Conservation (phyloP, 768 basidiomycete genomes). For the Tulasnella sp. region DNA sequence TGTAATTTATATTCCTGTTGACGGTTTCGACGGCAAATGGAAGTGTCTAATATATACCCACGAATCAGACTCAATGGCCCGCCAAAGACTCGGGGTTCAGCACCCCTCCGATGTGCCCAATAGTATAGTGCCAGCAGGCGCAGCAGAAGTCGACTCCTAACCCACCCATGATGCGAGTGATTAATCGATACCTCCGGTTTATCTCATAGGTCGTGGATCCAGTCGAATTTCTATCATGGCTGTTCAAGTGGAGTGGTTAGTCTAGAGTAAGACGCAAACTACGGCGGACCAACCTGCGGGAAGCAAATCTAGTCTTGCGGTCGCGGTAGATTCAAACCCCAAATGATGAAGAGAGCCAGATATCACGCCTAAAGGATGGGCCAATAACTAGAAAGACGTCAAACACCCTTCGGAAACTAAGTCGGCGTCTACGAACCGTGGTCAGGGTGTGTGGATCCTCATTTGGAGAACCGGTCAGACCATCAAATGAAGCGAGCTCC, state of each 20-base stretch:
- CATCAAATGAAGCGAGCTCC: background rate
- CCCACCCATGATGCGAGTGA: background rate
- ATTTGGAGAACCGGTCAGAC: background rate
- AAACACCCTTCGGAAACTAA: background rate
- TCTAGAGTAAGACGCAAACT: background rate
- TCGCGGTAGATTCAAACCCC: background rate
- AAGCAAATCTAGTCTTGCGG: background rate
- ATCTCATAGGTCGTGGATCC: background rate
- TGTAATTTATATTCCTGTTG: background rate
- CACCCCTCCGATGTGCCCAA: background rate
- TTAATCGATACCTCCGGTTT: background rate
- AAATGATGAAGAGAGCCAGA: background rate
- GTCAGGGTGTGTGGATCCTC: background rate
- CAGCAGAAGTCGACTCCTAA: background rate
- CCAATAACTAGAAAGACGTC: background rate
- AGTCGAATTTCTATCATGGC: slow-evolving; percentile 4
- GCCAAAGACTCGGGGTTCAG: background rate
- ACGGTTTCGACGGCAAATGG: background rate
- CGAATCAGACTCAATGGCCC: background rate
- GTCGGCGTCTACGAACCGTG: background rate
- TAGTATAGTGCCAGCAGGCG: background rate
- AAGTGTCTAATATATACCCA: background rate
- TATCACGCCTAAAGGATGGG: background rate
- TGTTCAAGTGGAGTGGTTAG: background rate
- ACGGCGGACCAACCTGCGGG: background rate